A percentile compares a stretch with the other conserved stretches of the same genome.
phyloP scores from a whole-genome alignment of 2,329 filamentous ascomycete species.

The Hypoxylon sp. region DNA sequence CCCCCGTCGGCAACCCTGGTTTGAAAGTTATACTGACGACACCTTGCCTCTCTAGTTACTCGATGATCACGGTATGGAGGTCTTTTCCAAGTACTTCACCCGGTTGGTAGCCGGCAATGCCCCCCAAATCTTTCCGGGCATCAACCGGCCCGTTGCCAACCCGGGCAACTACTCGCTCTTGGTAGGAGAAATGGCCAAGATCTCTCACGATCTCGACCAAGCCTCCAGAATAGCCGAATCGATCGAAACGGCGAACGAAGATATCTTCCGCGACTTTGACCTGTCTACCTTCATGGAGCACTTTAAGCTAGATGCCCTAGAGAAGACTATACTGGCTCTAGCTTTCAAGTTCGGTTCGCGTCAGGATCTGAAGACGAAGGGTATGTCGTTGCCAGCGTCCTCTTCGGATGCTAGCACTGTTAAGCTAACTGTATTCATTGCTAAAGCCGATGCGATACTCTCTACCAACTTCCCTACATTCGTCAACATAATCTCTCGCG shows the following conservation, averaged over 20 bases:
- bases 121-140: conserved; percentile 86
- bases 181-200: conserved; percentile 85
- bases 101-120: conserved; percentile 93
- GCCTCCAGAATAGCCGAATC: conserved; percentile 93
- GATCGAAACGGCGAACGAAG: conserved; percentile 89
- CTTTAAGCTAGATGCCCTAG: conserved; percentile 90
- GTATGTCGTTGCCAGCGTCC: conserved; percentile 61
- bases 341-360: conserved; percentile 88
- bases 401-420: conserved; percentile 47
- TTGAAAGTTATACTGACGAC: conserved; percentile 37
- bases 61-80: conserved; percentile 99
- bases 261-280: conserved; percentile 96
- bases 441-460: conserved; percentile 86
- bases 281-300: conserved; percentile 96
- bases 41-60: conserved; percentile 73
- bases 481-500: conserved; percentile 78
- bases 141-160: conserved; percentile 78
- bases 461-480: conserved; percentile 83
- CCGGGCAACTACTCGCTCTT: conserved; percentile 87
- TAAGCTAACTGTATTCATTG: conserved; percentile 36
- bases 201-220: conserved; percentile 83
- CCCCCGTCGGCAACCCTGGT: neutral
- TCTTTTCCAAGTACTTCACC: conserved; percentile 95
- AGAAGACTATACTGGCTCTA: conserved; percentile 88
- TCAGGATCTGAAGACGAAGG: conserved; percentile 88